A percentile compares a stretch with the other conserved stretches of the same genome.
phyloP scores from a whole-genome alignment of 129 eudicot species.

The Centaurea solstitialis region DNA sequence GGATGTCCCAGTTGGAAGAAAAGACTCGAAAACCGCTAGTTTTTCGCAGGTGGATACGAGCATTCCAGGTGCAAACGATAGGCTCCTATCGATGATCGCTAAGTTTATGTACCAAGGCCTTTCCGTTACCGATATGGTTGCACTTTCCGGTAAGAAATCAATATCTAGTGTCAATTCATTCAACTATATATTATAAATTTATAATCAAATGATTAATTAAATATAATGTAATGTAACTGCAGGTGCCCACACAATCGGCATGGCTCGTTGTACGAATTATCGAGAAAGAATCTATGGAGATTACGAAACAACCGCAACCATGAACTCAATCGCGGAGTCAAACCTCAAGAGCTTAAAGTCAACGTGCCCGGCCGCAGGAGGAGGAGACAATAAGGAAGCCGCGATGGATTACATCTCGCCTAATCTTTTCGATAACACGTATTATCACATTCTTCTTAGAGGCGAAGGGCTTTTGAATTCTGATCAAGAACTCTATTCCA shows the following conservation, averaged over 20 bases:
- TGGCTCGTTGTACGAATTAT: conserved; percentile 83
- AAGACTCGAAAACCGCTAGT: conserved; percentile 78
- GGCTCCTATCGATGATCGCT: conserved; percentile 64
- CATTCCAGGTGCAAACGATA: conserved; percentile 72
- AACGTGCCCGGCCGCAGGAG: conserved; percentile 66
- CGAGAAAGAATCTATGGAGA: conserved; percentile 90
- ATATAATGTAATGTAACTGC: background rate
- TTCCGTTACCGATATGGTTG: conserved; percentile 92
- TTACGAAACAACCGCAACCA: conserved; percentile 53
- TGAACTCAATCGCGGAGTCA: conserved; percentile 39
- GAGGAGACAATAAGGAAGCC: conserved; percentile 69
- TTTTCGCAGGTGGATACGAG: conserved; percentile 50
- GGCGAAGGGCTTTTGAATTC: conserved; percentile 88
- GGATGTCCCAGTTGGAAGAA: conserved; percentile 87
- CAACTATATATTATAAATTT: background rate
- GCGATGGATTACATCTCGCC: conserved; percentile 80
- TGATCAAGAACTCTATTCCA: conserved; percentile 88
- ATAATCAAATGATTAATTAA: background rate
- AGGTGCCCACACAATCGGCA: conserved; percentile 99
- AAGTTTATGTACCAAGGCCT: conserved; percentile 83
- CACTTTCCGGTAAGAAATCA: conserved; percentile 71
- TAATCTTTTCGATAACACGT: conserved; percentile 78
- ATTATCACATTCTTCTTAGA: conserved; percentile 68
- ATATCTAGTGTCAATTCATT: background rate
- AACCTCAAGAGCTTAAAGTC: conserved; percentile 59